Evolutionary conservation across 768 basidiomycete species (phyloP), one percentile per base, ranked within the genome.

Genomic region (Austroboletus eburneus): DNA sequence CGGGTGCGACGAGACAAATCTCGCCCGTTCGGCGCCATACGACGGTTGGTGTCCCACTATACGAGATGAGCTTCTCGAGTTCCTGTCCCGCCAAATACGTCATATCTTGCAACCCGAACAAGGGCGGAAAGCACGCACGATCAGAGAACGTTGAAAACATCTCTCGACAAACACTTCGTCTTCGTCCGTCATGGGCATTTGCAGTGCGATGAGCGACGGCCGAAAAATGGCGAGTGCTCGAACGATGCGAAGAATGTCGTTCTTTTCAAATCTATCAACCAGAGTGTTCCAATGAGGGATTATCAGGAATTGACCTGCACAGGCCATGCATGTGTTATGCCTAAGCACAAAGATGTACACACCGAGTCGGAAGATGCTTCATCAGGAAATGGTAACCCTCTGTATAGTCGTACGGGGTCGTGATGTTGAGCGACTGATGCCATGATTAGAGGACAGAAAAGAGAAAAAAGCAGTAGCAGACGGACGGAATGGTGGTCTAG

Each of bases 21-120:
- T 99, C 96, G 57, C 96, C 96, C 17, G 96, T 99, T 42, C 96
- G 78, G 37, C 96, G 84, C 95, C 95, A 99, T 10, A 95, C 89
- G 34, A 94, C 92, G 1, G 95, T 98, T 3, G 95, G 95, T 23
- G 95, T 98, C 10, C 95, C 95, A 57, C 88, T 94, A 66, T 90
- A 96, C 42, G 91, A 92, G 49, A 98, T 96, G 51, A 98, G 78
- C 69, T 96, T 97, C 68, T 96, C 91, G 46, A 97, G 77, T 73
- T 98, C 95, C 91, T 95, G 39, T 21, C 32, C n/a, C n/a, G n/a
- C n/a, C n/a, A 12, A 25, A 25, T 51, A 6, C n/a, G 41, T 55
- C 17, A 53, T 27, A 33, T 37, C 21, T 44, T n/a, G 18, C 22
- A 42, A 13, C 9, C 13, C 39, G 30, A 16, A 12, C 39, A 36